phyloP scores from a whole-genome alignment of 2,329 filamentous ascomycete species.

The Aureobasidium sp. region DNA sequence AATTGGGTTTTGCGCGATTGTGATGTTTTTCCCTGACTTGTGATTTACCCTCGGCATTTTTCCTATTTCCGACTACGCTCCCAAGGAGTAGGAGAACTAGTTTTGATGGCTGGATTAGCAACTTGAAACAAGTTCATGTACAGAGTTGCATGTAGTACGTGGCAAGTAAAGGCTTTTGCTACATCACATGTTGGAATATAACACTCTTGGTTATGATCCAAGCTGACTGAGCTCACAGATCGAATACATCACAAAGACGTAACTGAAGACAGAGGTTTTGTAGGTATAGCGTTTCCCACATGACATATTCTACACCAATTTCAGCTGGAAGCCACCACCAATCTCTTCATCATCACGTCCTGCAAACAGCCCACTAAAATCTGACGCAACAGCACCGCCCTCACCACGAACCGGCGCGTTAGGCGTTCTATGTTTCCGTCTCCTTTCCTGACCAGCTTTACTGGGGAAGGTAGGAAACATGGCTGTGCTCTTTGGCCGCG shows the following conservation, averaged over 20 bases:
- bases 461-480: constrained; percentile 97
- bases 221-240: too few relatives aligned
- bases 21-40: constrained; percentile 3
- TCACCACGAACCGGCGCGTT: constrained; percentile 76
- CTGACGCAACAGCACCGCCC: constrained; percentile 45
- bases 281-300: background rate
- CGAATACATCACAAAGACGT: too few relatives aligned
- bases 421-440: constrained; percentile 65
- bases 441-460: constrained; percentile 84
- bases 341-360: constrained; percentile 40
- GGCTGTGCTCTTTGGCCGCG: constrained; percentile 78
- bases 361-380: constrained; percentile 46
- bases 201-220: too few relatives aligned
- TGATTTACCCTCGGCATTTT: too few relatives aligned
- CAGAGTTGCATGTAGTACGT: too few relatives aligned
- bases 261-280: too few relatives aligned
- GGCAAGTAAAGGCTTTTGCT: too few relatives aligned
- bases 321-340: constrained; percentile 40
- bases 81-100: too few relatives aligned
- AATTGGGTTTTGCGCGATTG: constrained; percentile 2
- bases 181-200: too few relatives aligned
- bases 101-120: too few relatives aligned
- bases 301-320: constrained; percentile 22
- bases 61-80: too few relatives aligned
- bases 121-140: too few relatives aligned